These are phyloP conservation scores for Prunus armeniaca DNA, from an alignment of 306 rosid genomes.

Conservation along the genomic window DNA sequence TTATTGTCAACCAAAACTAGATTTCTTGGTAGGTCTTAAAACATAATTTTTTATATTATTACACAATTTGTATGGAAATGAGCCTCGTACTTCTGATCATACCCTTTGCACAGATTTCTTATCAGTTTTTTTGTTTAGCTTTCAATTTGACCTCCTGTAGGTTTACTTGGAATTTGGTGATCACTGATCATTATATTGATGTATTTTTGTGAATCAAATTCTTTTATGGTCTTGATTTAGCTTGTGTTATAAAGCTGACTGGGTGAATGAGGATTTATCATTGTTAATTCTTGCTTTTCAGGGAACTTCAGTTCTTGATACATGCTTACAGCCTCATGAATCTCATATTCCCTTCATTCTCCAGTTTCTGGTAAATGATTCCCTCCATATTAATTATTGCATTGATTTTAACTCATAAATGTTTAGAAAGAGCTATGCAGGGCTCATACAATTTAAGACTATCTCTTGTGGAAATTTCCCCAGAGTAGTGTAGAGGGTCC, in stretches of 20 bases:
- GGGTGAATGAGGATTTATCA: background rate
- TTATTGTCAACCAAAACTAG: background rate
- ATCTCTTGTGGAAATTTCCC: too few relatives aligned
- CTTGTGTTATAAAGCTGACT: background rate
- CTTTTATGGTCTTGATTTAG: background rate
- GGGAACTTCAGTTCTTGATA: slow-evolving; percentile 70
- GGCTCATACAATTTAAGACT: too few relatives aligned
- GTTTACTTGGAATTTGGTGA: background rate
- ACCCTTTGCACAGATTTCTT: background rate
- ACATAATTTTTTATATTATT: background rate
- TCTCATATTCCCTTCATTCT: slow-evolving; percentile 85
- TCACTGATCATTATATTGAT: background rate
- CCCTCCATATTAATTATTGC: background rate
- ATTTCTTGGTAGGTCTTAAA: background rate
- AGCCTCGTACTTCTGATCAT: background rate
- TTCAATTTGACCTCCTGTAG: background rate
- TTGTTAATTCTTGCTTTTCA: slow-evolving; percentile 38
- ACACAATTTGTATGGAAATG: background rate
- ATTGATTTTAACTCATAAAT: background rate
- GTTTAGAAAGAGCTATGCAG: too few relatives aligned
- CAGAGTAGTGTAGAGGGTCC: background rate
- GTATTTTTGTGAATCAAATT: background rate
- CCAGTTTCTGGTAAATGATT: slow-evolving; percentile 38
- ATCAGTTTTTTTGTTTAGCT: background rate
- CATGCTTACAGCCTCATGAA: slow-evolving; percentile 80